Conservation (phyloP, 106 monocot species). For the Posidonia australis region DNA sequence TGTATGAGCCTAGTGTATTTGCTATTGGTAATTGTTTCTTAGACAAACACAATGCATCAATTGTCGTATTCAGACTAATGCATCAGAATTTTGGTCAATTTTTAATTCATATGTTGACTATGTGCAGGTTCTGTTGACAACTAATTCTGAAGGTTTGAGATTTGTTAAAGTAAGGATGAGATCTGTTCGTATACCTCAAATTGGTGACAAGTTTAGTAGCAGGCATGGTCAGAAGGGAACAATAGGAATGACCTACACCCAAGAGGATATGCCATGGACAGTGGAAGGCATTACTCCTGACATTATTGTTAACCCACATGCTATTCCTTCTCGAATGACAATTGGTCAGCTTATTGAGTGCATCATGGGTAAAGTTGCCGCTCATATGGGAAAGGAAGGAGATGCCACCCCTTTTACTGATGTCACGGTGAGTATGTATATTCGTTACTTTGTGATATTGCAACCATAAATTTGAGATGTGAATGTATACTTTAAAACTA, state of each 20-base stretch:
- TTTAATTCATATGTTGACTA: background rate
- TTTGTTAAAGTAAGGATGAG: constrained; percentile 98
- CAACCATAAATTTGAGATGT: background rate
- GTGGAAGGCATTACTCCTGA: constrained; percentile 99
- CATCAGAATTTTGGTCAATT: background rate
- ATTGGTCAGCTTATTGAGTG: constrained; percentile 99
- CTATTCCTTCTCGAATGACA: constrained; percentile 99
- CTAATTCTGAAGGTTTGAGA: constrained; percentile 97
- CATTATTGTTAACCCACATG: constrained; percentile 99
- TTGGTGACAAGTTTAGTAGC: constrained; percentile 98
- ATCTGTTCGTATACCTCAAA: constrained; percentile 93
- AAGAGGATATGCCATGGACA: constrained; percentile 99
- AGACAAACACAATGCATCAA: too few species aligned
- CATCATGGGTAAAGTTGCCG: constrained; percentile 99
- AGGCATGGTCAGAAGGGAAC: constrained; percentile 99
- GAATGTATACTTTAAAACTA: too few species aligned
- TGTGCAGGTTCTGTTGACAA: constrained; percentile 75
- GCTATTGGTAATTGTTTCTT: too few species aligned
- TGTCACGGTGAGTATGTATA: constrained; percentile 63
- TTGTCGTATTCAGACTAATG: too few species aligned
- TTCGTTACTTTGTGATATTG: background rate
- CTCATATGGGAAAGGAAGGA: constrained; percentile 99
- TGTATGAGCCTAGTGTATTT: background rate
- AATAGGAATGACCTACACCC: constrained; percentile 98
- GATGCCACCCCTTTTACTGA: constrained; percentile 99